Conservation (phyloP, 202 grass and related monocot species). For the Schoenoplectus tabernaemontani region DNA sequence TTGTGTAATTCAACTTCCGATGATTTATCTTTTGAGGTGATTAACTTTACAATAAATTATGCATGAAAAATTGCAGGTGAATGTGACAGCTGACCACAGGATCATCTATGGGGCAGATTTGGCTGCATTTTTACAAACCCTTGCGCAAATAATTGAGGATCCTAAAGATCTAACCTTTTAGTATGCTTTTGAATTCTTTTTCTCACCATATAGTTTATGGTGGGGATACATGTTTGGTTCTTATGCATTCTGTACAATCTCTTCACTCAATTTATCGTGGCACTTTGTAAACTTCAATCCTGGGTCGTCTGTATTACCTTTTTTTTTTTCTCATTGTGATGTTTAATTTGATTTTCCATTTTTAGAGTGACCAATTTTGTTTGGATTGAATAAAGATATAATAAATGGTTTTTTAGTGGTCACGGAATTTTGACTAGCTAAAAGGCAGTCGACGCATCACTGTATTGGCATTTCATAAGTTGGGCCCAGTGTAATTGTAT, state of each 20-base stretch:
- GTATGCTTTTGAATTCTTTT: slow-evolving; percentile 16
- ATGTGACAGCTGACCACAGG: slow-evolving; percentile 93
- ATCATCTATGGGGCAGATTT: slow-evolving; percentile 96
- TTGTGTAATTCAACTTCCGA: background rate
- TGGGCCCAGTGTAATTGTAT: background rate
- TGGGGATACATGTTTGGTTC: slow-evolving; percentile 11
- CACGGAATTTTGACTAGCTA: slow-evolving; percentile 1
- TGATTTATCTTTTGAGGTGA: background rate
- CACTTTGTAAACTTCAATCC: background rate
- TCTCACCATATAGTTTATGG: slow-evolving; percentile 12
- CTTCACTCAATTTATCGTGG: background rate
- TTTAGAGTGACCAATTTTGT: slow-evolving; percentile 9
- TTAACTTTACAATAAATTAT: slow-evolving; percentile 3
- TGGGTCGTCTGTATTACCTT: background rate
- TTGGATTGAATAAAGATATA: slow-evolving; percentile 6
- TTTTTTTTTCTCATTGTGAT: background rate
- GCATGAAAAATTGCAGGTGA: slow-evolving; percentile 57
- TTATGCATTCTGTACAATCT: background rate
- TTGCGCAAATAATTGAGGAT: slow-evolving; percentile 91
- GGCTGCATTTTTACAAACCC: slow-evolving; percentile 85
- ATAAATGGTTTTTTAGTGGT: slow-evolving; percentile 11
- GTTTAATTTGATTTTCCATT: slow-evolving; percentile 9
- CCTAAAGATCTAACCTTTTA: slow-evolving; percentile 91
- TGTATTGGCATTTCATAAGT: background rate
- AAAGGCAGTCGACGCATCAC: slow-evolving; percentile 5